Base-by-base conservation (phyloP, 257 asterid genomes). In the Capsicum pubescens region DNA sequence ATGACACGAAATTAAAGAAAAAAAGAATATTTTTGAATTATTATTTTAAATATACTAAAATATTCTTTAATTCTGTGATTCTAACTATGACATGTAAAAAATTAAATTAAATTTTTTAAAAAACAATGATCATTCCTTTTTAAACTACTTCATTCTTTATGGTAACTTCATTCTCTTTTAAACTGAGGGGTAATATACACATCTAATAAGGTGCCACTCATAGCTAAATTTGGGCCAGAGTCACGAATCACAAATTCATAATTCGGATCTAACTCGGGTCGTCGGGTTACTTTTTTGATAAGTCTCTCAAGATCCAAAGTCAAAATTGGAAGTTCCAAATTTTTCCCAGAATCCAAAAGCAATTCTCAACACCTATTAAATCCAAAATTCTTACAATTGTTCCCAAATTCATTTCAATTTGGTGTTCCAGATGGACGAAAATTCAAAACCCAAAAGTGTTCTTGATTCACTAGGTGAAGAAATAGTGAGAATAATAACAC, bases 401-500 rank as follows among this genome's bases (percentile, higher is more conserved):
- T 36, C 39, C 14, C 26, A 36, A 68, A 21, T 1, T 68, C 39
- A 15, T 36, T 68, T 7, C 21, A 68, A 68, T 48, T 74, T 50
- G 10, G 81, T 42, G 81, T 86, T 82, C 86, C 67, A 85, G 3
- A 95, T 95, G 98, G 98, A 93, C 80, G 90, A 88, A 88, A 85
- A 83, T 83, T 83, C 84, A 52, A 48, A 72, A 57, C 92, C 97
- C 89, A 90, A 80, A 88, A 87, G 85, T 88, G 82, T 97, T 81
- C 92, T 97, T 39, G 94, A 95, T 83, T 88, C 97, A 4, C 88
- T 91, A 2, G 99, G 99, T n/a, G 98, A 95, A 87, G 99, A 97
- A 90, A 93, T 95, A 87, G 74, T 95, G 80, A 88, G 99, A 87
- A 95, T 97, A 81, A 63, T 97, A 42, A 92, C 93, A 35, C 99